Conservation (phyloP, 2,329 filamentous ascomycete species). For the Aureobasidium zeae region DNA sequence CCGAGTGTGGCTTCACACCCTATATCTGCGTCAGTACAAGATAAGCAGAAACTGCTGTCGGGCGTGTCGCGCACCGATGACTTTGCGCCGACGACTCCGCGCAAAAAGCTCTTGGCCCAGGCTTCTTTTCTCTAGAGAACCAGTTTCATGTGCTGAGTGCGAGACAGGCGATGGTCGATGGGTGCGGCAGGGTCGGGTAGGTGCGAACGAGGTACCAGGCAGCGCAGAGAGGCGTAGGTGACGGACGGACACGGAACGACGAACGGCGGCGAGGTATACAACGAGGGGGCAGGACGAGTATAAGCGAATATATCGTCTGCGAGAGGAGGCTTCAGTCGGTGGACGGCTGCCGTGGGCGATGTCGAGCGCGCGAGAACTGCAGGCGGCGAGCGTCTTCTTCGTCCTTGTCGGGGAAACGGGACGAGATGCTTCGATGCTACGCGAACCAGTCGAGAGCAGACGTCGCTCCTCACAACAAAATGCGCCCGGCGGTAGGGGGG, state of each 20-base stretch:
- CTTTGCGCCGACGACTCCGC: slow-evolving; percentile 16
- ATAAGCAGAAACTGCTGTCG: background rate
- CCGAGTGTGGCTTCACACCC: slow-evolving; percentile 31
- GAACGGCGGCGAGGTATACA: slow-evolving; percentile 1
- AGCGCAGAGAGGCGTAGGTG: slow-evolving; percentile 12
- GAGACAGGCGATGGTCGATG: background rate
- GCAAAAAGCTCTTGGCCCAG: slow-evolving; percentile 17
- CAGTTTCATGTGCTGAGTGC: slow-evolving; percentile 17
- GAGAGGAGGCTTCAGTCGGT: background rate
- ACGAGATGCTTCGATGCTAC: slow-evolving; percentile 4
- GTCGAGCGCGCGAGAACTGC: slow-evolving; percentile 1
- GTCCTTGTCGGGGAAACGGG: background rate
- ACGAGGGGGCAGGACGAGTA: slow-evolving; percentile 20
- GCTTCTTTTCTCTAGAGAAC: slow-evolving; percentile 17
- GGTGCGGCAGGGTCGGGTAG: background rate
- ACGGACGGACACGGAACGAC: background rate
- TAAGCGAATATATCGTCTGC: background rate
- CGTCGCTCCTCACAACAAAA: slow-evolving; percentile 8
- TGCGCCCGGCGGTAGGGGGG: background rate
- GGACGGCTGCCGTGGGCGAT: background rate
- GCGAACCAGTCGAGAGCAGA: background rate
- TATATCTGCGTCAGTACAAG: slow-evolving; percentile 2
- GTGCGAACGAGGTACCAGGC: background rate
- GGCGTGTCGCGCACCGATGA: slow-evolving; percentile 17
- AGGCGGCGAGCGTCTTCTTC: background rate